These are phyloP conservation scores for Suillus paluster DNA, from an alignment of 768 basidiomycete genomes.

Conservation along the genomic window DNA sequence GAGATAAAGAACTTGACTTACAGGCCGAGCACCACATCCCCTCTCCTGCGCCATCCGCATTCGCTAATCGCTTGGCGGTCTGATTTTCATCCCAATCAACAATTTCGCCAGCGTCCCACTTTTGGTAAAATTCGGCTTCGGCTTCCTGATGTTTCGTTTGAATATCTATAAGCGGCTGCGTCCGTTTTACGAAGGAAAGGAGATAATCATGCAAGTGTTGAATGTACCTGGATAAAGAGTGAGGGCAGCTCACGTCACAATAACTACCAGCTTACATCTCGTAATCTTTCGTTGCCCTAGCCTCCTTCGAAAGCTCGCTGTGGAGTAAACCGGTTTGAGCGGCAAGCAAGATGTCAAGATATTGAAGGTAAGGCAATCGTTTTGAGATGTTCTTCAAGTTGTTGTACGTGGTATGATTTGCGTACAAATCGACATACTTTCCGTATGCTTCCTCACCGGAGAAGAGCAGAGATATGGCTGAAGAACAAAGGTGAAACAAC, in stretches of 20 bases:
- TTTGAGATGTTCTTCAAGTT: slow-evolving; percentile 88
- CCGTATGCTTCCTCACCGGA: slow-evolving; percentile 97
- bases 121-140: slow-evolving; percentile 70
- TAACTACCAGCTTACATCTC: slow-evolving; percentile 60
- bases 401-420: slow-evolving; percentile 84
- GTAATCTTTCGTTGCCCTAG: slow-evolving; percentile 73
- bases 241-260: slow-evolving; percentile 12
- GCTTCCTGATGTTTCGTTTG: slow-evolving; percentile 67
- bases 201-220: slow-evolving; percentile 82
- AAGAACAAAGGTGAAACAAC: slow-evolving; percentile 15
- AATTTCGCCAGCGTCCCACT: slow-evolving; percentile 82
- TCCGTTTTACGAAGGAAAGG: slow-evolving; percentile 82
- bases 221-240: slow-evolving; percentile 66
- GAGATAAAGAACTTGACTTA: slow-evolving; percentile 47
- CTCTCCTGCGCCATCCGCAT: slow-evolving; percentile 51
- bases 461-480: slow-evolving; percentile 84
- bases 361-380: slow-evolving; percentile 89
- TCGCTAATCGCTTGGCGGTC: slow-evolving; percentile 41
- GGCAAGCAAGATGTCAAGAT: slow-evolving; percentile 82
- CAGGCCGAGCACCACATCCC: slow-evolving; percentile 96
- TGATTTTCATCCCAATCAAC: slow-evolving; percentile 68
- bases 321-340: slow-evolving; percentile 67
- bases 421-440: slow-evolving; percentile 92
- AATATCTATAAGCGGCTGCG: slow-evolving; percentile 81
- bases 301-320: slow-evolving; percentile 68